Base-by-base conservation (phyloP, 768 basidiomycete species). In the Saitozyma podzolica region DNA sequence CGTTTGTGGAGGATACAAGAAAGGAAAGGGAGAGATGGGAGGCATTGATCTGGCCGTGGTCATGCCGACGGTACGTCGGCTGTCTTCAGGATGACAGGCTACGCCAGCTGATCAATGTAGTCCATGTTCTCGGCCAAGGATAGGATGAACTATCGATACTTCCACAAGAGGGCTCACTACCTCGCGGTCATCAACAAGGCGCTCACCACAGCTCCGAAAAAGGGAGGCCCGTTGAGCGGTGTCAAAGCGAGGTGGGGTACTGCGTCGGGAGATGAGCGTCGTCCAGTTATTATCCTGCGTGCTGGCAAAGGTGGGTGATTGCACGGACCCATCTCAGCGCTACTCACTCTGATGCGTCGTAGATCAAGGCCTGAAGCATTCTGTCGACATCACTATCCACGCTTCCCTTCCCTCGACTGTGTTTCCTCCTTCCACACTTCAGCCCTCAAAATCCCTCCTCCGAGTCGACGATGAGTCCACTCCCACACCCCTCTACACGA, bases 121-220 rank as follows among this genome's bases (percentile, higher is more conserved):
- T 47, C 65, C 29, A 82, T 96, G n/a, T 94, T 98, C 73, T 91
- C 95, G 81, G 91, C 94, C 73, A 99, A 98, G 76, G 94, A 98
- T 74, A 91, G 92, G 67, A 82, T 92, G 61, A 88, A 93, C 74
- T 85, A 87, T 8, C 86, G 96, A 10, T 92, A 89, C 77, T 94
- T 95, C 76, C 89, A 94, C 75, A 98, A 98, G 75, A 84, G 91
- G 45, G 88, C 91, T 0, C 92, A 89, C 75, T 99, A 91, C 79
- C 84, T 97, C 17, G 89, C 92, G 8, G 85, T 85, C 5, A 81
- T 98, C 50, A 89, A 90, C 1, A 82, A 84, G 8, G 84, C 85
- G 0, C 76, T 92, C 45, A 40, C 50, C 10, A 56, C 61, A 42
- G 45, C 58, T 41, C 40, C 39, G n/a, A 62, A 63, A 43, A 50